These are phyloP conservation scores for Sporobolomyces phaffii DNA, from an alignment of 768 basidiomycete genomes.

Conservation along the genomic window DNA sequence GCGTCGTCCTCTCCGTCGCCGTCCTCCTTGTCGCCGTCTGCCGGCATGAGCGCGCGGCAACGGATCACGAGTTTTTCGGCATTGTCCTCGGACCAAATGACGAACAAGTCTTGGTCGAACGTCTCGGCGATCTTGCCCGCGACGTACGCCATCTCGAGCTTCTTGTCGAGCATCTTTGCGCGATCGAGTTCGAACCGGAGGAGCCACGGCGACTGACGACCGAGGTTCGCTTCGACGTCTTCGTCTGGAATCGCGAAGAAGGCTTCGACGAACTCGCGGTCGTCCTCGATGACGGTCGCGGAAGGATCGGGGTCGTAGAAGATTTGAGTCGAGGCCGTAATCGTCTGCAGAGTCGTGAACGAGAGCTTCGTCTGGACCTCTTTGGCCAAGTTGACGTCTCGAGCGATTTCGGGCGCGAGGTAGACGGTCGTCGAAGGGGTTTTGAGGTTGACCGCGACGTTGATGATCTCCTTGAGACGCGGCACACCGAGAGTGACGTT, in stretches of 20 bases:
- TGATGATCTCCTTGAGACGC: constrained; percentile 97
- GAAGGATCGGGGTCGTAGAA: constrained; percentile 93
- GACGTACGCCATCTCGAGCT: constrained; percentile 88
- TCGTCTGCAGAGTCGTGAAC: constrained; percentile 84
- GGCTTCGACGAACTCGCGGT: constrained; percentile 88
- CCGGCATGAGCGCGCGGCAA: constrained; percentile 75
- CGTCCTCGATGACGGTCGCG: constrained; percentile 92
- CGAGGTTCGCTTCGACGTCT: constrained; percentile 81
- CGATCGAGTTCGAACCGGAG: constrained; percentile 94
- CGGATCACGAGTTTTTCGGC: constrained; percentile 95
- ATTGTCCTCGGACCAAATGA: constrained; percentile 98
- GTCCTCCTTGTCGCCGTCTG: constrained; percentile 78
- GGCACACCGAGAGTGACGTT: constrained; percentile 99
- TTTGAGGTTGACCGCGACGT: constrained; percentile 97
- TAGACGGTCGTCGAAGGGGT: constrained; percentile 94
- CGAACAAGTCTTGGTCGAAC: constrained; percentile 92
- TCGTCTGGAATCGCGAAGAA: constrained; percentile 99
- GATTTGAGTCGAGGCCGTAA: constrained; percentile 92
- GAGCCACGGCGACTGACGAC: constrained; percentile 92
- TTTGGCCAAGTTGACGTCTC: constrained; percentile 64
- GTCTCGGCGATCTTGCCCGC: constrained; percentile 87
- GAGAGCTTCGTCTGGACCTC: constrained; percentile 87
- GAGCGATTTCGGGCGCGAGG: constrained; percentile 64
- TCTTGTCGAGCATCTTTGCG: constrained; percentile 94
- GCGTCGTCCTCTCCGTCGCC: constrained; percentile 58